Base-by-base conservation (phyloP, 805 yeast species). In the Candida sakaeoensis region DNA sequence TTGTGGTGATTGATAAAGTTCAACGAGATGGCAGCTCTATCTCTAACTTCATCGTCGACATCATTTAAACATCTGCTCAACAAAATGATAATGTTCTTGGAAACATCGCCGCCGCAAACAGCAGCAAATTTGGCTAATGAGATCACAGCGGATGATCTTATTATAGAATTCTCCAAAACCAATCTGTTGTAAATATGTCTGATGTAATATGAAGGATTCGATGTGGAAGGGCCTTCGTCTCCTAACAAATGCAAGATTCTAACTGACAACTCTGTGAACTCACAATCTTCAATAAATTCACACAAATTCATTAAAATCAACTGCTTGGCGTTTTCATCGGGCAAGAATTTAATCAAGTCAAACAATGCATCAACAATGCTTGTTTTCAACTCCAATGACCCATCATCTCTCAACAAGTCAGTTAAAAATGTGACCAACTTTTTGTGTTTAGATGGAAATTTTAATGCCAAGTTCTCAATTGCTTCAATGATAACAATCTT, bases 211-310 rank as follows among this genome's bases (percentile, higher is more conserved):
- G 96, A 84, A 42, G 98, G 96, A 48, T 83, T 84, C 6, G 82
- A 51, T 4, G 96, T 82, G 43, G 73, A 68, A 54, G 99, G 97
- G 45, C 99, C 99, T 63, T 90, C 95, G 49, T 82, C 85, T 58
- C 99, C 99, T 49, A 93, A 75, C 46, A 91, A 64, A 64, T 90
- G 96, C 61, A 93, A 74, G 43, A 93, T 82, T 57, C 98, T 79
- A n/a, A 90, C 95, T 19, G 95, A 79, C 46, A 93, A 79, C 64
- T 89, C 96, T 22, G 96, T 85, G 68, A 75, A 91, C 67, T 93
- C 99, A 68, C 98, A 93, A 71, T 93, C 99, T 66, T 93, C 99
- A 54, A 93, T 93, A 58, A 89, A 90, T 63, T 93, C 99, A 73
- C 98, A 89, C 53, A 93, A 74, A 61, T 83, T 83, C 65, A 85